Percentiles rank a stretch among this genome's conserved stretches.
Conservation (phyloP, 495 filamentous ascomycete genomes). For the Penicillium psychrofluorescens region DNA sequence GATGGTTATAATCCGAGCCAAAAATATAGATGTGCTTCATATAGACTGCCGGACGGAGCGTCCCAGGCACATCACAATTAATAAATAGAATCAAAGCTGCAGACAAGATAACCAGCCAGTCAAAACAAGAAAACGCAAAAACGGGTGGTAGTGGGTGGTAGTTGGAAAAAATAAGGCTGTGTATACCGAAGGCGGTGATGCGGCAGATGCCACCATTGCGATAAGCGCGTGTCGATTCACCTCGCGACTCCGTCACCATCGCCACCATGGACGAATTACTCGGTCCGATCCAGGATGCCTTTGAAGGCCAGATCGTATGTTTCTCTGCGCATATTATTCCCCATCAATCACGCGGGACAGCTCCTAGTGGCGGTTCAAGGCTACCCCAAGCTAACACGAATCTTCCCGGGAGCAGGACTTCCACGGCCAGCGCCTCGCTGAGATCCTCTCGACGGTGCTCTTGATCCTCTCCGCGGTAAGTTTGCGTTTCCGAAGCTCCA, state of each 20-base stretch:
- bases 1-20: too few species aligned
- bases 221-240: slow-evolving; percentile 14
- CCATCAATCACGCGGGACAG: neutral
- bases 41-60: too few species aligned
- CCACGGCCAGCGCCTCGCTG: slow-evolving; percentile 80
- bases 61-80: too few species aligned
- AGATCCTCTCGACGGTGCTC: slow-evolving; percentile 61
- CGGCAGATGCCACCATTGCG: slow-evolving; percentile 22
- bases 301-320: slow-evolving; percentile 81
- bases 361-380: neutral
- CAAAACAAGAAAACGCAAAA: neutral
- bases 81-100: too few species aligned
- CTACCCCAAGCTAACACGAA: slow-evolving; percentile 11
- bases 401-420: slow-evolving; percentile 61
- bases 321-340: neutral
- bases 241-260: neutral
- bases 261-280: slow-evolving; percentile 67
- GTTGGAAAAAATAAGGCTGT: neutral
- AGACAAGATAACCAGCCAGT: neutral
- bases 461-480: slow-evolving; percentile 68
- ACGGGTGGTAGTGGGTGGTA: neutral
- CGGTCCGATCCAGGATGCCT: slow-evolving; percentile 62
- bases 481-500: neutral
- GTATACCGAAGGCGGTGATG: slow-evolving; percentile 10
- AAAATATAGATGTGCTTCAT: too few species aligned